phyloP scores from a whole-genome alignment of 2,329 filamentous ascomycete species.

The Eurotiales sp. region DNA sequence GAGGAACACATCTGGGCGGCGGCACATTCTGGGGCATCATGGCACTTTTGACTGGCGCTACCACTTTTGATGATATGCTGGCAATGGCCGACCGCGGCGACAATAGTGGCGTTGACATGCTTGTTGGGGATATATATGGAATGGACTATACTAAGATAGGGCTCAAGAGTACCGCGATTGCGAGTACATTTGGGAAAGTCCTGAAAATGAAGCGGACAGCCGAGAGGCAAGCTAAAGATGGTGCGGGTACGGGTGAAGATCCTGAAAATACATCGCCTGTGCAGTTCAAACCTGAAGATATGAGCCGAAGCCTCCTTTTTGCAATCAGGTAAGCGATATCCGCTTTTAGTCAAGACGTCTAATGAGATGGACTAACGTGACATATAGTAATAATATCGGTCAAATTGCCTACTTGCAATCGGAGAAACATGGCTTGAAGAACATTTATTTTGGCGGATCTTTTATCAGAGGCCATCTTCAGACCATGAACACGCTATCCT shows the following conservation, averaged over 20 bases:
- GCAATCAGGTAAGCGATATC: slow-evolving; percentile 62
- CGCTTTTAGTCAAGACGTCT: neutral
- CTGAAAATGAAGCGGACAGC: slow-evolving; percentile 87
- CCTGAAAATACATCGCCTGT: slow-evolving; percentile 19
- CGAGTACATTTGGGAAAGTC: slow-evolving; percentile 94
- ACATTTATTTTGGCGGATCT: slow-evolving; percentile 96
- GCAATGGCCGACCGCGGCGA: slow-evolving; percentile 86
- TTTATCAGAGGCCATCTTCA: slow-evolving; percentile 96
- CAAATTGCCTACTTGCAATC: slow-evolving; percentile 98
- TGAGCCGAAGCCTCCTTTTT: slow-evolving; percentile 86
- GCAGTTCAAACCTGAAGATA: slow-evolving; percentile 74
- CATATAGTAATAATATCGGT: slow-evolving; percentile 83
- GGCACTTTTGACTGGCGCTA: slow-evolving; percentile 84
- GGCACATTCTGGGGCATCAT: slow-evolving; percentile 97
- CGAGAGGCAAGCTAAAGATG: slow-evolving; percentile 73
- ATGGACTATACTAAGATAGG: slow-evolving; percentile 95
- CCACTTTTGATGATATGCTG: slow-evolving; percentile 97
- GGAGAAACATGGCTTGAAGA: slow-evolving; percentile 83
- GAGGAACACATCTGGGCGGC: slow-evolving; percentile 89
- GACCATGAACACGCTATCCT: slow-evolving; percentile 95
- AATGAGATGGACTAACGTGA: slow-evolving; percentile 24
- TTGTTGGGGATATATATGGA: slow-evolving; percentile 97
- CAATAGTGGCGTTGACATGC: slow-evolving; percentile 89
- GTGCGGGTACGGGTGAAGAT: slow-evolving; percentile 37
- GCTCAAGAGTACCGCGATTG: slow-evolving; percentile 91